phyloP scores from a whole-genome alignment of 208 protist genomes.

The Acanthamoeba quina region DNA sequence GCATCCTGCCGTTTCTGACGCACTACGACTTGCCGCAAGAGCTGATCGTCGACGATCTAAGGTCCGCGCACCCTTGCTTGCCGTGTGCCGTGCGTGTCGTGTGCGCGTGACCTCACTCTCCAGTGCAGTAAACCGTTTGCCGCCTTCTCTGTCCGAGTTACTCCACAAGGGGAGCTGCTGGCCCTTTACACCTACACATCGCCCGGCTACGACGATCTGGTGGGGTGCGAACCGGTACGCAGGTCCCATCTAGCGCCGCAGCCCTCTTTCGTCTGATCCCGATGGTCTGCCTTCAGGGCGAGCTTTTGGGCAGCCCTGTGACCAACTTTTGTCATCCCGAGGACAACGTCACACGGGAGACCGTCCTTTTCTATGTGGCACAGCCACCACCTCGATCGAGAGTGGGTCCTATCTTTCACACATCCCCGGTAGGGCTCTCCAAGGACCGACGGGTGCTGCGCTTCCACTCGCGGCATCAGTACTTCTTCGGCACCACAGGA shows the following conservation, averaged over 20 bases:
- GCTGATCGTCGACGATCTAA: not conserved
- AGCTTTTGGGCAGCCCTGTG: not conserved
- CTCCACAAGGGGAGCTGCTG: not conserved
- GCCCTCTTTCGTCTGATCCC: not conserved
- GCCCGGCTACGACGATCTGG: not conserved
- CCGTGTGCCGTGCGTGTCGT: not conserved
- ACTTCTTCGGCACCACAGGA: not conserved
- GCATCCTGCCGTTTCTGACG: not conserved
- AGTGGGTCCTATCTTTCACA: not conserved
- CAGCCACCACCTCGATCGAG: not conserved
- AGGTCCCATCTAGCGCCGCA: not conserved
- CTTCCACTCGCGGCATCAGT: not conserved
- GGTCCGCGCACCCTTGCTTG: not conserved
- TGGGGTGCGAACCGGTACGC: not conserved
- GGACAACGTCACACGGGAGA: not conserved
- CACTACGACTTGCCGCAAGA: not conserved
- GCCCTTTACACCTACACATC: not conserved
- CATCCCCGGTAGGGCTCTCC: not conserved
- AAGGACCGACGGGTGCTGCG: not conserved
- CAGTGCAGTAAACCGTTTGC: not conserved
- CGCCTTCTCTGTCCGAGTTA: not conserved
- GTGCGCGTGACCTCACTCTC: not conserved
- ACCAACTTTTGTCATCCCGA: not conserved
- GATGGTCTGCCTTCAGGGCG: not conserved
- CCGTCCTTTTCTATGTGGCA: not conserved